A percentile compares a stretch with the other conserved stretches of the same genome.
Evolutionary conservation across 2,329 filamentous ascomycete genomes (phyloP).

Genomic region (Sporothrix curviconia): DNA sequence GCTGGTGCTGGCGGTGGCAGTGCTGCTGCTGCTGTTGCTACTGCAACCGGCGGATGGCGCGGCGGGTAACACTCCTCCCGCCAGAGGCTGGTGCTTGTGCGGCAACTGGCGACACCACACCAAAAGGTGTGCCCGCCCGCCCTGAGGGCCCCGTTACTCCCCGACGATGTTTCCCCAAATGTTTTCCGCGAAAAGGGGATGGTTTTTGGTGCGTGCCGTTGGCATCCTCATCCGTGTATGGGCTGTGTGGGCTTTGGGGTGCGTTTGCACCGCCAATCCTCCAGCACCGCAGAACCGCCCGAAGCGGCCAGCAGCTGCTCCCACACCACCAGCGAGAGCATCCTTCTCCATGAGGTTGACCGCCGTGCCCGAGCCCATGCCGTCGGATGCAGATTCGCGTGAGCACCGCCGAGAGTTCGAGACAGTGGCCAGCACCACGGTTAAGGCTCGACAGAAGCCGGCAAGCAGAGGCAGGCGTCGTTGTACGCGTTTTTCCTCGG

Average conservation of each 20-base stretch:
- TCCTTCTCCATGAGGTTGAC: conserved; percentile 45
- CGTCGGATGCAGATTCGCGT: background rate
- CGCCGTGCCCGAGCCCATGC: conserved; percentile 19
- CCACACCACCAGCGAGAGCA: conserved; percentile 17
- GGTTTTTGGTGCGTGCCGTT: background rate
- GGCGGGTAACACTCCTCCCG: no score
- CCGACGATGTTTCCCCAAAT: no score
- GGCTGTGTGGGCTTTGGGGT: conserved; percentile 32
- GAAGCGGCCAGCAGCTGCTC: conserved; percentile 25
- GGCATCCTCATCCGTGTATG: conserved; percentile 37
- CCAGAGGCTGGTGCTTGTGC: background rate
- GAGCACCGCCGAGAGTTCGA: conserved; percentile 18
- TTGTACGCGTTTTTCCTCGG: conserved; percentile 18
- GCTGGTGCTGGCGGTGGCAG: background rate
- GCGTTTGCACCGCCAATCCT: background rate
- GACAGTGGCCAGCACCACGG: conserved; percentile 20
- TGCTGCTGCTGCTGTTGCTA: background rate
- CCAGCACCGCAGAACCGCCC: background rate
- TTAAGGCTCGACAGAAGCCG: conserved; percentile 24
- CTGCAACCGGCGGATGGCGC: no score
- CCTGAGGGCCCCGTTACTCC: no score
- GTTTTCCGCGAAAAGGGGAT: no score
- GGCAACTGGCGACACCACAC: background rate
- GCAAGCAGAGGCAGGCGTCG: conserved; percentile 11
- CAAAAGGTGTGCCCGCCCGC: background rate